Conservation (phyloP, 768 basidiomycete species). For the Mycena albidolilacea region DNA sequence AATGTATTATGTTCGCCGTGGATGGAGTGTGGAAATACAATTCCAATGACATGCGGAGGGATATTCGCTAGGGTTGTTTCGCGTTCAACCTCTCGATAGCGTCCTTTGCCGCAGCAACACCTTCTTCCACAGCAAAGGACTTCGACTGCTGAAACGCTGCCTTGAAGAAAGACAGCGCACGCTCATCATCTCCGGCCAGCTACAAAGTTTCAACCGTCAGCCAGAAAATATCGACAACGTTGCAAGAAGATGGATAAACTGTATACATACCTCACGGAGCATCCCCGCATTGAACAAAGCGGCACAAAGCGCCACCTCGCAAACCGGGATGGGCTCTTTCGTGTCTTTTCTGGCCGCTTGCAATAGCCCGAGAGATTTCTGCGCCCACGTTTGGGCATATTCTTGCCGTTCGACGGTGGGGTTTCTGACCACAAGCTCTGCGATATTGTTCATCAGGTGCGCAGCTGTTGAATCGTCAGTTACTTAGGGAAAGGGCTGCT, state of each 20-base stretch:
- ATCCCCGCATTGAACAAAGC: conserved; percentile 62
- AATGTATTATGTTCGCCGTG: too few species aligned
- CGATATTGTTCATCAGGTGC: conserved; percentile 36
- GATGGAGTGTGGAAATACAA: not conserved
- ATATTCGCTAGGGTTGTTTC: conserved; percentile 11
- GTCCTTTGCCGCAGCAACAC: conserved; percentile 9
- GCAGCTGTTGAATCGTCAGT: conserved; percentile 18
- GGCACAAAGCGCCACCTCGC: conserved; percentile 56
- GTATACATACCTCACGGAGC: conserved; percentile 40
- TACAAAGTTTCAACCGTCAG: not conserved
- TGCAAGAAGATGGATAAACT: not conserved
- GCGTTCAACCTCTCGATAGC: conserved; percentile 30
- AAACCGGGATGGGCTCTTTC: conserved; percentile 44
- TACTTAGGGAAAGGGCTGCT: not conserved
- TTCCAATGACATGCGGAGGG: not conserved
- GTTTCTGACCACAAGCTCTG: conserved; percentile 24
- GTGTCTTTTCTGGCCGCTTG: conserved; percentile 41
- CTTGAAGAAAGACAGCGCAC: conserved; percentile 16
- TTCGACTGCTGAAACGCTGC: conserved; percentile 29
- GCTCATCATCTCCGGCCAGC: conserved; percentile 31
- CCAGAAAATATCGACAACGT: not conserved
- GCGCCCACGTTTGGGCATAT: conserved; percentile 59
- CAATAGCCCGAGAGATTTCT: conserved; percentile 55
- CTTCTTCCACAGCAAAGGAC: conserved; percentile 26
- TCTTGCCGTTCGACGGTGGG: conserved; percentile 27